Evolutionary conservation across 129 eudicot genomes (phyloP).

Genomic region (Escallonia herrerae): DNA sequence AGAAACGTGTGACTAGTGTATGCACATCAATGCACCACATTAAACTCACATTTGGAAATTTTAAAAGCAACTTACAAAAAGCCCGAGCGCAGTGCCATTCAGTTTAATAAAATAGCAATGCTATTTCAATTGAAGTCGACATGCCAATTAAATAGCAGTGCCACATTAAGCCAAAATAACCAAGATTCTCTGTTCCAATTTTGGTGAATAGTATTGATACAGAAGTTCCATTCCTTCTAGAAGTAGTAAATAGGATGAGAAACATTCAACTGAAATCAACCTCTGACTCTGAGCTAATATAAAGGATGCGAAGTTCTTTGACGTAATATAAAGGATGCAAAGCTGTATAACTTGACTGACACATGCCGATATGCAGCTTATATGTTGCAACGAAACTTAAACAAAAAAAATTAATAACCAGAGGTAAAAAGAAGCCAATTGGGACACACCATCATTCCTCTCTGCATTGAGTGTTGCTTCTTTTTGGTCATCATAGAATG

Average conservation of each 20-base stretch:
- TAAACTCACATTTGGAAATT: too few relatives aligned
- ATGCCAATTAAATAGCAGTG: too few relatives aligned
- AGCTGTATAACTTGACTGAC: too few relatives aligned
- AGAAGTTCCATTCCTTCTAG: neutral
- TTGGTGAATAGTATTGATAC: neutral
- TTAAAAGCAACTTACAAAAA: too few relatives aligned
- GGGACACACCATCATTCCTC: conserved; percentile 57
- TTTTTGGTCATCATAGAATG: conserved; percentile 54
- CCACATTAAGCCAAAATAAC: neutral
- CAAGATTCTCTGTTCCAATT: neutral
- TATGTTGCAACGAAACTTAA: too few relatives aligned
- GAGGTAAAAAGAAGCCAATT: neutral
- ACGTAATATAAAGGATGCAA: too few relatives aligned
- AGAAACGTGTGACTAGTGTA: neutral
- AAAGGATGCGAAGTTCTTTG: too few relatives aligned
- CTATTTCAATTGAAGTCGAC: too few relatives aligned
- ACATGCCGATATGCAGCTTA: too few relatives aligned
- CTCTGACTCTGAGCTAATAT: too few relatives aligned
- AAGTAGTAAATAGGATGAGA: neutral
- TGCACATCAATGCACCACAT: neutral
- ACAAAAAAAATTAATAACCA: neutral
- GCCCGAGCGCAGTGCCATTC: too few relatives aligned
- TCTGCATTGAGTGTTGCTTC: conserved; percentile 58
- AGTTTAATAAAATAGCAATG: too few relatives aligned
- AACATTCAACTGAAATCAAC: neutral